Percentiles rank a stretch among this genome's conserved stretches.
Conservation (phyloP, 2,329 filamentous ascomycete genomes). For the Cercospora sp. region DNA sequence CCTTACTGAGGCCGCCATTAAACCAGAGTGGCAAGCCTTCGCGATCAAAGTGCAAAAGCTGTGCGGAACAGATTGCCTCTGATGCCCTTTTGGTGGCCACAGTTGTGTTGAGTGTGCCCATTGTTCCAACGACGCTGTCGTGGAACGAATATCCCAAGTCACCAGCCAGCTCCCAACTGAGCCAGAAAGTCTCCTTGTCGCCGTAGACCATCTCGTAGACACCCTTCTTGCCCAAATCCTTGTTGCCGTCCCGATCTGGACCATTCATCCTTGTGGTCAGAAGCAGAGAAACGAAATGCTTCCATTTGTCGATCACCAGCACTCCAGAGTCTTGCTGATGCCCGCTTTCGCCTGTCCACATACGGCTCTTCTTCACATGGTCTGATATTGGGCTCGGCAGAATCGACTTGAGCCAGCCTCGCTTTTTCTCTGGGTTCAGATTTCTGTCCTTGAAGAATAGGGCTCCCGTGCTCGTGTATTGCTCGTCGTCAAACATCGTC, state of each 20-base stretch:
- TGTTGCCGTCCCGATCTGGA: conserved; percentile 48
- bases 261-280: conserved; percentile 47
- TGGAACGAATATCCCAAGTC: conserved; percentile 49
- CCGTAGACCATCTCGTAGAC: conserved; percentile 53
- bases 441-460: conserved; percentile 52
- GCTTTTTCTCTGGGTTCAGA: conserved; percentile 44
- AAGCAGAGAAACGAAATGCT: conserved; percentile 49
- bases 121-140: conserved; percentile 42
- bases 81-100: background rate
- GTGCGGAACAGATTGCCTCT: conserved; percentile 47
- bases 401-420: conserved; percentile 46
- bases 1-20: conserved; percentile 48
- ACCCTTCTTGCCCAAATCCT: conserved; percentile 42
- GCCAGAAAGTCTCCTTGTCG: conserved; percentile 55
- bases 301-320: conserved; percentile 51
- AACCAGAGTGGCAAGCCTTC: conserved; percentile 49
- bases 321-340: conserved; percentile 52
- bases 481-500: conserved; percentile 47
- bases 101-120: conserved; percentile 36
- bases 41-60: conserved; percentile 49
- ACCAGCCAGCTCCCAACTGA: conserved; percentile 51
- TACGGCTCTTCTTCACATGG: conserved; percentile 42
- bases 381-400: conserved; percentile 48
- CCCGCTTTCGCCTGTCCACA: conserved; percentile 43
- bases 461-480: conserved; percentile 46